Conservation (phyloP, 2,329 filamentous ascomycete genomes). For the Colletotrichum sp. region DNA sequence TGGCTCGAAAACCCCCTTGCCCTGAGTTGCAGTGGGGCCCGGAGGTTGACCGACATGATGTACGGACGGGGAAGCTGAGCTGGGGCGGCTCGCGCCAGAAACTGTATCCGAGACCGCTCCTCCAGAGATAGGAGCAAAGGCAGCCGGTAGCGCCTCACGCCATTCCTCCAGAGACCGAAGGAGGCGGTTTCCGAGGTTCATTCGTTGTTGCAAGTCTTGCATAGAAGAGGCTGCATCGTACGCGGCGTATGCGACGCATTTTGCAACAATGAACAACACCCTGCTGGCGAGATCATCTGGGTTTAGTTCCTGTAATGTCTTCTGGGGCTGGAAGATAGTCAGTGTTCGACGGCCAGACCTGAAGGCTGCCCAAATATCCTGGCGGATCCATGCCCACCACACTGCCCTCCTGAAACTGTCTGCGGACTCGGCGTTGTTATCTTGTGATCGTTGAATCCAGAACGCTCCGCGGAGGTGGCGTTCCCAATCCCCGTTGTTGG, state of each 20-base stretch:
- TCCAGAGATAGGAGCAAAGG: conserved; percentile 36
- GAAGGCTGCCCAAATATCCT: conserved; percentile 69
- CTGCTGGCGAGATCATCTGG: conserved; percentile 57
- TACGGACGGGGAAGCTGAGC: neutral
- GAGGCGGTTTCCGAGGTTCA: conserved; percentile 38
- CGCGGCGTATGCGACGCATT: conserved; percentile 61
- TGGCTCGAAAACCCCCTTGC: conserved; percentile 42
- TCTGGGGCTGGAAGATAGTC: conserved; percentile 61
- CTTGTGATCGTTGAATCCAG: conserved; percentile 66
- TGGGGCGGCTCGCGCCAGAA: neutral
- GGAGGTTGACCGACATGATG: neutral
- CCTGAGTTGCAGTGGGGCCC: conserved; percentile 29
- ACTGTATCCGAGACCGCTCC: conserved; percentile 23
- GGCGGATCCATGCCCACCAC: conserved; percentile 70
- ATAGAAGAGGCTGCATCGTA: conserved; percentile 30
- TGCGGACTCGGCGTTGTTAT: conserved; percentile 59
- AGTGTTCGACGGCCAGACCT: conserved; percentile 58
- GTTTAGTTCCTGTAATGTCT: conserved; percentile 48
- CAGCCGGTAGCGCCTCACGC: neutral
- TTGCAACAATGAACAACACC: conserved; percentile 56
- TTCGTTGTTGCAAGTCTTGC: neutral
- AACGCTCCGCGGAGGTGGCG: conserved; percentile 67
- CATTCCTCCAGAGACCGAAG: neutral
- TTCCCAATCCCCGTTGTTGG: conserved; percentile 52
- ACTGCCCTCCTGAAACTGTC: conserved; percentile 60